A percentile compares a stretch with the other conserved stretches of the same genome.
Conservation (phyloP, 2,329 filamentous ascomycete species). For the Penicillium thymicola region DNA sequence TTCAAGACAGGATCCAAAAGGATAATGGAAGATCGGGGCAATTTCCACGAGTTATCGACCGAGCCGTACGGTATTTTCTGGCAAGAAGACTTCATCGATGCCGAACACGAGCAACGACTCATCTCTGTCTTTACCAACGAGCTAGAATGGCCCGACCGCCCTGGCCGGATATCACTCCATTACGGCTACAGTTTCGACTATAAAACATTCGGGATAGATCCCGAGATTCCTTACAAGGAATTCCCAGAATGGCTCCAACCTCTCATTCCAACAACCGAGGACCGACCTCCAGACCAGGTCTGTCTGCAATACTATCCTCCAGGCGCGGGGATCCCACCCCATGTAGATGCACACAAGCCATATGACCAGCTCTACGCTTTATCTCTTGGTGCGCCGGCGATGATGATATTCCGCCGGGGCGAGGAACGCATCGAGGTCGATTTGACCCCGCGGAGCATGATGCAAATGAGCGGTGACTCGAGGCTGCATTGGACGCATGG, state of each 20-base stretch:
- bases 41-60: conserved; percentile 26
- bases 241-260: conserved; percentile 54
- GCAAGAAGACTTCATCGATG: conserved; percentile 49
- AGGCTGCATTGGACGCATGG: conserved; percentile 57
- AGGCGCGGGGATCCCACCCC: conserved; percentile 58
- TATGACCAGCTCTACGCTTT: conserved; percentile 40
- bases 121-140: conserved; percentile 46
- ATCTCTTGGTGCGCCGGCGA: conserved; percentile 30
- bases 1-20: neutral
- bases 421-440: conserved; percentile 45
- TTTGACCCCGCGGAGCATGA: conserved; percentile 49
- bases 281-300: conserved; percentile 54
- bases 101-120: conserved; percentile 46
- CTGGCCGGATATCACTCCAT: conserved; percentile 51
- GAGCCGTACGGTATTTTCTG: conserved; percentile 33
- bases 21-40: neutral
- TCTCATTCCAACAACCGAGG: conserved; percentile 47
- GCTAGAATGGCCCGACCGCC: conserved; percentile 48
- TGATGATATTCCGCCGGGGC: conserved; percentile 33
- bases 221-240: conserved; percentile 47
- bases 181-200: conserved; percentile 59
- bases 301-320: conserved; percentile 61
- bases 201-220: conserved; percentile 56
- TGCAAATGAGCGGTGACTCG: conserved; percentile 51
- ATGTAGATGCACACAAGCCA: conserved; percentile 57